phyloP scores from a whole-genome alignment of 2,329 filamentous ascomycete genomes.

The Colletotrichum australisinense region DNA sequence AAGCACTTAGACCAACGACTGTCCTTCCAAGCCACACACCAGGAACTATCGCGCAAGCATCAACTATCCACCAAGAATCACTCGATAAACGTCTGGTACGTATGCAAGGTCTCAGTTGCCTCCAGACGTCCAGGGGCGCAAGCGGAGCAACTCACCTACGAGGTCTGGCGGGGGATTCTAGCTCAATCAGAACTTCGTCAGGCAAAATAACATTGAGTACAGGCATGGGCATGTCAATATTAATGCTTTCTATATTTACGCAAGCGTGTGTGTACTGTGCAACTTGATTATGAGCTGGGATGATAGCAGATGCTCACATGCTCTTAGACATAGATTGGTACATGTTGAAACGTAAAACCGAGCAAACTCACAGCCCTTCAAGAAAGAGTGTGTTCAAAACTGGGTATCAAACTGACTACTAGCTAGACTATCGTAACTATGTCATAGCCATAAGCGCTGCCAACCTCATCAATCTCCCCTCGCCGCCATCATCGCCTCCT shows the following conservation, averaged over 20 bases:
- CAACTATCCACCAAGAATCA: neutral
- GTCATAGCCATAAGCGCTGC: neutral
- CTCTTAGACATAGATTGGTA: accelerated
- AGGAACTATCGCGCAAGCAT: neutral
- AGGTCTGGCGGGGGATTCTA: accelerated
- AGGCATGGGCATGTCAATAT: too few species aligned
- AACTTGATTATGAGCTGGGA: too few species aligned
- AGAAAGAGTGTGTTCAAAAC: neutral
- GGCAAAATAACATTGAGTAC: too few species aligned
- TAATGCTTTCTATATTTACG: too few species aligned
- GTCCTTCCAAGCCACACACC: neutral
- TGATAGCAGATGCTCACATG: neutral
- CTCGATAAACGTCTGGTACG: neutral
- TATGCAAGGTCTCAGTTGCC: too few species aligned
- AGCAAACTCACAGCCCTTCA: neutral
- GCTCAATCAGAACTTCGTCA: too few species aligned
- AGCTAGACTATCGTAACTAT: neutral
- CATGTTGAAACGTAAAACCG: neutral
- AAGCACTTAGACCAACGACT: neutral
- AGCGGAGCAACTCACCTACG: neutral
- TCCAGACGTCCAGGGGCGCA: too few species aligned
- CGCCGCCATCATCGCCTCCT: neutral
- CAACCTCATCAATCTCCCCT: neutral
- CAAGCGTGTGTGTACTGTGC: too few species aligned
- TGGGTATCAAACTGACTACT: neutral